Evolutionary conservation across 2,329 filamentous ascomycete genomes (phyloP).

Genomic region (Mariannaea sp.): DNA sequence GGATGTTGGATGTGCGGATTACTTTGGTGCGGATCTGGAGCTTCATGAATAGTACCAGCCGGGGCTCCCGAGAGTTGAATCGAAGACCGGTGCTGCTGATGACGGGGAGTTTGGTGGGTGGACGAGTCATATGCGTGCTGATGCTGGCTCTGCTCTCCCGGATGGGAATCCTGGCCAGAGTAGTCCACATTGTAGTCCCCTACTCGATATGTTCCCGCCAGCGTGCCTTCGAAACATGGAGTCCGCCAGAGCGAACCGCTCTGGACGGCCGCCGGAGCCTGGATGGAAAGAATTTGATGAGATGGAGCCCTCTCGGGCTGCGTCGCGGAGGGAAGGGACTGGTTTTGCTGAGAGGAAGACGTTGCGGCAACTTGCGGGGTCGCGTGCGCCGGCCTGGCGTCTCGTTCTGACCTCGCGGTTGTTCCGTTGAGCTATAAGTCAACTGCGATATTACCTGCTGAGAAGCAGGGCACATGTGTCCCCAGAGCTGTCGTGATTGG

Average conservation of each 20-base stretch:
- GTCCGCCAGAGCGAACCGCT: constrained; percentile 77
- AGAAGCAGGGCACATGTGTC: constrained; percentile 36
- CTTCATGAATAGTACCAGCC: constrained; percentile 53
- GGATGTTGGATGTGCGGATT: constrained; percentile 41
- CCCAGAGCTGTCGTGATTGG: constrained; percentile 32
- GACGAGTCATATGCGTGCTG: constrained; percentile 65
- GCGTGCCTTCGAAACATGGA: constrained; percentile 73
- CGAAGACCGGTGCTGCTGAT: constrained; percentile 50
- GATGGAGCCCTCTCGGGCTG: constrained; percentile 60
- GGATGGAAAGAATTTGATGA: constrained; percentile 63
- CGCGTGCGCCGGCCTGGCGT: constrained; percentile 30
- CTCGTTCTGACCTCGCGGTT: constrained; percentile 29
- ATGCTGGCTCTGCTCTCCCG: constrained; percentile 67
- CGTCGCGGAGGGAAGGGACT: constrained; percentile 41
- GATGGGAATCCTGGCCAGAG: constrained; percentile 68
- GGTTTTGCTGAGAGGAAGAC: constrained; percentile 33
- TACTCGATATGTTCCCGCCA: constrained; percentile 76
- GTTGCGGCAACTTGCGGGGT: constrained; percentile 37
- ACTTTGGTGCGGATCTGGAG: constrained; percentile 46
- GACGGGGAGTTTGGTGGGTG: constrained; percentile 43
- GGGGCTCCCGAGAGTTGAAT: constrained; percentile 52
- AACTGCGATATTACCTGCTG: constrained; percentile 33
- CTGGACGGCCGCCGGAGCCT: constrained; percentile 71
- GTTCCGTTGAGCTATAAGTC: constrained; percentile 35
- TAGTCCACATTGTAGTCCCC: constrained; percentile 77